Base-by-base conservation (phyloP, 192 early-diverging fungal species). In the Umbelopsis sp. region DNA sequence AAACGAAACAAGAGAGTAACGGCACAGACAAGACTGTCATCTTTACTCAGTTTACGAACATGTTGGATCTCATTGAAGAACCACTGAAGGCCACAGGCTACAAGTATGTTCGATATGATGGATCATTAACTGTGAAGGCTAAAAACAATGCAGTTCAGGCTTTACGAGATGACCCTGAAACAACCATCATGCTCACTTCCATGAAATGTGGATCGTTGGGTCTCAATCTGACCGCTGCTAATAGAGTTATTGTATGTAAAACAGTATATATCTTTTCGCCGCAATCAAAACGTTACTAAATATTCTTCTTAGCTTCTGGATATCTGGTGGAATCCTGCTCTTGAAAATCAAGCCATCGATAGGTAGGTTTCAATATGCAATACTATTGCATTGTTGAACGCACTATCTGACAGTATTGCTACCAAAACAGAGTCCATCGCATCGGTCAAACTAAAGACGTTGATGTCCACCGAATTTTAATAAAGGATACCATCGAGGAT, bases 181-280 rank as follows among this genome's bases (percentile, higher is more conserved):
- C 70, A 17, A 71, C 67, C 2, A 52, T 93, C 0, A 74, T 95
- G 69, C 76, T 95, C 9, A 81, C 92, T 34, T 90, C 89, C 62
- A 80, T 88, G 26, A 90, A 89, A 66, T 91, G 89, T 47, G 93
- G 90, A 8, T 86, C 85, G 1, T 73, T 92, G 54, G 94, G 91
- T 11, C 77, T 94, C 22, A 96, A 96, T 68, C 75, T 78, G 43
- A 78, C 73, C 2, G 56, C 70, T 6, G 77, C 72, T 4, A 78
- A 78, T 49, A 69, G 69, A 21, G 32, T 49, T 9, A 31, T 49
- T 17, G n/a, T 52, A 69, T 50, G 32, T 68, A 12, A 7, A 49
- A 16, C 26, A 26, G 22, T 26, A 25, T 25, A 53, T 16, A 26
- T 10, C 8, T 26, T 53, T 26, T 9, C 51, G n/a, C n/a, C n/a